A percentile compares a stretch with the other conserved stretches of the same genome.
These are phyloP conservation scores for Alternaria novae-zelandiae DNA, from an alignment of 2,329 filamentous ascomycete genomes.

Conservation along the genomic window DNA sequence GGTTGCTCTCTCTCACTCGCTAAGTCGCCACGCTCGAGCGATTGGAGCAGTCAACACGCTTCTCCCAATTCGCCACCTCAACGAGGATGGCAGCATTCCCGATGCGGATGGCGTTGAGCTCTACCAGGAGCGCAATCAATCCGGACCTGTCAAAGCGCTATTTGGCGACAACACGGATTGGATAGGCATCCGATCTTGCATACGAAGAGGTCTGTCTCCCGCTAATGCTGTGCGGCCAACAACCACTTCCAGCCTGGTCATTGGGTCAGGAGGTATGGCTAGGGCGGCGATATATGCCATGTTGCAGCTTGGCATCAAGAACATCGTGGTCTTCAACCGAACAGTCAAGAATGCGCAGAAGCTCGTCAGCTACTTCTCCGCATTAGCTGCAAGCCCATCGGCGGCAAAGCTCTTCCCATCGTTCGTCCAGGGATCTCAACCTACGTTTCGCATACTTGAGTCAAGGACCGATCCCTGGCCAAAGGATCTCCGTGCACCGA, in stretches of 20 bases:
- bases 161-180: conserved; percentile 84
- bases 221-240: conserved; percentile 64
- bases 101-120: conserved; percentile 60
- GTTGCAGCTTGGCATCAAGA: conserved; percentile 77
- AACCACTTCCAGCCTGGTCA: conserved; percentile 58
- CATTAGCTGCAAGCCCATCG: conserved; percentile 45
- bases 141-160: conserved; percentile 70
- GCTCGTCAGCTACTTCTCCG: conserved; percentile 71
- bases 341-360: conserved; percentile 69
- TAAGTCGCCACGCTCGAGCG: conserved; percentile 73
- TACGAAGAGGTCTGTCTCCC: conserved; percentile 73
- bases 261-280: conserved; percentile 73
- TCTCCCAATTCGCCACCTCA: conserved; percentile 70
- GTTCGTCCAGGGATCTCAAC: conserved; percentile 40
- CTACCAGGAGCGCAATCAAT: conserved; percentile 63
- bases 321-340: conserved; percentile 76
- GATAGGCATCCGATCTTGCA: conserved; percentile 76
- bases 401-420: conserved; percentile 29
- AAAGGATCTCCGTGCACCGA: conserved; percentile 65
- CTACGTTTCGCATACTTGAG: conserved; percentile 63
- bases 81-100: conserved; percentile 62
- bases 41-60: conserved; percentile 80
- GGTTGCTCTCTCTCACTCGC: conserved; percentile 66
- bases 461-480: conserved; percentile 70
- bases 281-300: conserved; percentile 78